Evolutionary conservation across 768 basidiomycete genomes (phyloP).

Genomic region (Rhodotorula kratochvilovae): DNA sequence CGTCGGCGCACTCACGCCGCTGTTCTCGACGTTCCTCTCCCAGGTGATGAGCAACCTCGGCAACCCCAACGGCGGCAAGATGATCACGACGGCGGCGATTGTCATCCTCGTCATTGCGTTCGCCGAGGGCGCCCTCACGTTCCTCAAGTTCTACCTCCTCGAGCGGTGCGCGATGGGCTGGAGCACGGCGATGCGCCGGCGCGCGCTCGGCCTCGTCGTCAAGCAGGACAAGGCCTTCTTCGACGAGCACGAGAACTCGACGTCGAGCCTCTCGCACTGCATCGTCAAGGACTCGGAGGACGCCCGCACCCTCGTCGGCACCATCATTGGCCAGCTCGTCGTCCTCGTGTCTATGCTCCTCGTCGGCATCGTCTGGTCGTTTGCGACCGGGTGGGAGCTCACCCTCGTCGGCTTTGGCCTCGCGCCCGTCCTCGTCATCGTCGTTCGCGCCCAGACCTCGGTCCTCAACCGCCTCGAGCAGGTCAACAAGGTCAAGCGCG

Average conservation of each 20-base stretch:
- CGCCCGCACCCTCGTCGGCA: conserved; percentile 67
- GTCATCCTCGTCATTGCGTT: conserved; percentile 63
- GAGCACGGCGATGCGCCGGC: conserved; percentile 63
- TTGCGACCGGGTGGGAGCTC: conserved; percentile 82
- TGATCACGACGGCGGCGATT: conserved; percentile 28
- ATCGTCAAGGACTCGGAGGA: conserved; percentile 88
- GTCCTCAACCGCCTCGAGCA: conserved; percentile 68
- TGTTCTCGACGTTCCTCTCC: conserved; percentile 87
- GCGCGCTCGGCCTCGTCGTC: conserved; percentile 60
- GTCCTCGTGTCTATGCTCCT: conserved; percentile 76
- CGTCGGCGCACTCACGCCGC: conserved; percentile 78
- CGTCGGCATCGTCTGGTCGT: conserved; percentile 82
- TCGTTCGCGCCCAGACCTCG: conserved; percentile 70
- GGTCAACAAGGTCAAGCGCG: conserved; percentile 76
- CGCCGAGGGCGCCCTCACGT: conserved; percentile 68
- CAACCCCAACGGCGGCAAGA: conserved; percentile 45
- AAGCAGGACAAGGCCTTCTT: conserved; percentile 83
- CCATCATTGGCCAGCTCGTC: conserved; percentile 64
- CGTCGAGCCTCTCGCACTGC: conserved; percentile 63
- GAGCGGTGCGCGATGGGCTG: conserved; percentile 69
- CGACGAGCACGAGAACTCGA: conserved; percentile 61
- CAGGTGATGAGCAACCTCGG: conserved; percentile 59
- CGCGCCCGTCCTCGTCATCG: conserved; percentile 71
- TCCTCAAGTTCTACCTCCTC: conserved; percentile 74
- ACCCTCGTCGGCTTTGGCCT: conserved; percentile 84